Evolutionary conservation across 1,284 basidiomycete genomes (phyloP), one percentile per base, ranked within the genome.

Genomic region (Melampsora larici-populina): DNA sequence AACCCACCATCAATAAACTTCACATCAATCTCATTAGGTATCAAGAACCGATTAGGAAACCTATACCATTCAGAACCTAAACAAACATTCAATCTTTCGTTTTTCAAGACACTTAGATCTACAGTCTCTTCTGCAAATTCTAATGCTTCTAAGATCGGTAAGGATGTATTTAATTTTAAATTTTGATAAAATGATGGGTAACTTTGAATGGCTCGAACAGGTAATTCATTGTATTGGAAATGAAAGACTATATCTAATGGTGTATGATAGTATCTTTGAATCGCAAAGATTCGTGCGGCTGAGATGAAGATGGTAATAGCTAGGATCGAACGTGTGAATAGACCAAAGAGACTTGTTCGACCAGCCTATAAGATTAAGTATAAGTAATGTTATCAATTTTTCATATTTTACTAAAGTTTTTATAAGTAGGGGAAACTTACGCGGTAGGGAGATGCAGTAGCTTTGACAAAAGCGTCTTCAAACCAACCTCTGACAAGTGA

Each of bases 31-130:
- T 89, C 91, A 74, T 91, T 88, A 0, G 96, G 94, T 24, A 98
- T 87, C 67, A 96, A 88, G 85, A 92, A 98, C 83, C 92, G 91
- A 0, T 92, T 89, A 0, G 95, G 93, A 87, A 95, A 99, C 18
- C 96, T 88, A 83, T 98, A 87, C 97, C 97, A 99, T 84, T 99
- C 96, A 82, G 95, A 93, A 46, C 91, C 94, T 75, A 92, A 88
- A 85, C 97, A 99, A 1, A 99, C 83, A n/a, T 87, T 89, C 76
- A 96, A 84, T 77, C 78, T 68, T 17, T 76, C 70, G n/a, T 67
- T 64, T 2, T 71, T 70, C 58, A 68, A 58, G 6, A 60, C 36
- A 5, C 65, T 58, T 1, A 78, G 49, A 66, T 78, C 76, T 3
- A 78, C 31, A 1, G 77, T 60, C 17, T 60, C 49, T 60, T 78